Conservation (phyloP, 2,329 filamentous ascomycete species). For the Diaporthe sp. region DNA sequence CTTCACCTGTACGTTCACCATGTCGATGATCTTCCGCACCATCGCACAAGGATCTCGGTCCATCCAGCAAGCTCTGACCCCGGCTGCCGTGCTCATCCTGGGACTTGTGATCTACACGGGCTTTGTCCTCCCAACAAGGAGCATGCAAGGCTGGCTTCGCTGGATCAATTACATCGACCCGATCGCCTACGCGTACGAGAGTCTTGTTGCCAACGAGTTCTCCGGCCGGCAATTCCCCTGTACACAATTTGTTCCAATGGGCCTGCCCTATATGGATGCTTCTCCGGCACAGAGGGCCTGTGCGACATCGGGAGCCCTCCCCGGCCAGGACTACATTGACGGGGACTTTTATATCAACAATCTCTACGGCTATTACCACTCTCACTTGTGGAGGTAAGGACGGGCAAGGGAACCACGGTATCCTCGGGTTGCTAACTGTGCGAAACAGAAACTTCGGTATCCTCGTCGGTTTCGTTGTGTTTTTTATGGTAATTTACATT, state of each 20-base stretch:
- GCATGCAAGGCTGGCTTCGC: slow-evolving; percentile 83
- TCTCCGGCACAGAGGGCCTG: slow-evolving; percentile 61
- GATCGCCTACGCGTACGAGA: slow-evolving; percentile 83
- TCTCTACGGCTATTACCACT: slow-evolving; percentile 66
- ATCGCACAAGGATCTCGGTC: slow-evolving; percentile 81
- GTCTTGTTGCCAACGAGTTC: slow-evolving; percentile 88
- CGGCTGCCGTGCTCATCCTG: slow-evolving; percentile 70
- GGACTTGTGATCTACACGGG: slow-evolving; percentile 78
- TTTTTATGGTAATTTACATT: slow-evolving; percentile 72
- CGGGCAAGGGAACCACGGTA: not conserved
- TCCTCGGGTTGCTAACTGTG: not conserved
- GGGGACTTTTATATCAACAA: slow-evolving; percentile 68
- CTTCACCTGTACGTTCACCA: slow-evolving; percentile 77
- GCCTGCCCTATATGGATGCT: slow-evolving; percentile 51
- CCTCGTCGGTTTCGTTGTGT: slow-evolving; percentile 70
- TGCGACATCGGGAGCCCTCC: slow-evolving; percentile 65
- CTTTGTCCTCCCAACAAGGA: slow-evolving; percentile 71
- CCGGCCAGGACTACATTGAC: slow-evolving; percentile 62
- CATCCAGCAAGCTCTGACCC: slow-evolving; percentile 71
- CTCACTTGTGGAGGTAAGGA: slow-evolving; percentile 68
- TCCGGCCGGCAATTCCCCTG: slow-evolving; percentile 68
- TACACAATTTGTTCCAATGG: slow-evolving; percentile 55
- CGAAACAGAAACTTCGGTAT: slow-evolving; percentile 70
- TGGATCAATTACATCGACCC: slow-evolving; percentile 89
- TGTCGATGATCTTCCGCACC: slow-evolving; percentile 89